Base-by-base conservation (phyloP, 1,139 yeast genomes). In the Kurtzmaniella natalensis region DNA sequence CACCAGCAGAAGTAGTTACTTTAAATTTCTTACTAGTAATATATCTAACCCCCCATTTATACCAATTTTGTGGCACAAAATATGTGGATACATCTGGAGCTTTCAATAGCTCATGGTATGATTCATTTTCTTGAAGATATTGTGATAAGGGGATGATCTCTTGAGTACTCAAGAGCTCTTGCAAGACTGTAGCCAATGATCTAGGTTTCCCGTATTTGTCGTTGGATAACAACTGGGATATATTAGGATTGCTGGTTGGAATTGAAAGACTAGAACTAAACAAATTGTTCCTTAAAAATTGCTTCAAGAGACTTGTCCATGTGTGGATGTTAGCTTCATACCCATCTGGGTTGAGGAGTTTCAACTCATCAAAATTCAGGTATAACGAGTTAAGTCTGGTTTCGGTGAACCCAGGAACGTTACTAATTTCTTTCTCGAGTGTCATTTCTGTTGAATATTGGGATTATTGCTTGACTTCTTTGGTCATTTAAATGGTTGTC, bases 251-350 rank as follows among this genome's bases (percentile, higher is more conserved):
- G 18, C 38, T 42, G 2, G 57, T 42, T 3, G 59, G 44, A 2
- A 64, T 34, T 2, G 57, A 48, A 8, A 61, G 31, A 16, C 37
- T 32, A 0, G 61, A 50, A 4, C 41, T 37, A 22, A 48, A 37
- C 6, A 45, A 41, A 14, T 46, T 39, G 4, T 36, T 22, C 16
- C 30, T 37, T 22, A 61, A 44, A 18, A 65, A 36, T 8, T 49
- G 47, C 7, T 33, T 30, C 11, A 68, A 39, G 13, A 67, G 49
- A 7, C 46, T 38, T 5, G 40, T 33, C 94, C 94, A 83, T 1
- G 87, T 82, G 2, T 56, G 53, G n/a, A 81, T 43, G 47, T 83
- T 83, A 17, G 92, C 92, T 25, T 67, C 74, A 44, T 64, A 82
- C 1, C 94, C 94, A 41, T 80, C 88, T 1, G 73, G 74, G 48